Evolutionary conservation across 345 rosid species (phyloP), one percentile per base, ranked within the genome.

Genomic region (Brassica carinata): DNA sequence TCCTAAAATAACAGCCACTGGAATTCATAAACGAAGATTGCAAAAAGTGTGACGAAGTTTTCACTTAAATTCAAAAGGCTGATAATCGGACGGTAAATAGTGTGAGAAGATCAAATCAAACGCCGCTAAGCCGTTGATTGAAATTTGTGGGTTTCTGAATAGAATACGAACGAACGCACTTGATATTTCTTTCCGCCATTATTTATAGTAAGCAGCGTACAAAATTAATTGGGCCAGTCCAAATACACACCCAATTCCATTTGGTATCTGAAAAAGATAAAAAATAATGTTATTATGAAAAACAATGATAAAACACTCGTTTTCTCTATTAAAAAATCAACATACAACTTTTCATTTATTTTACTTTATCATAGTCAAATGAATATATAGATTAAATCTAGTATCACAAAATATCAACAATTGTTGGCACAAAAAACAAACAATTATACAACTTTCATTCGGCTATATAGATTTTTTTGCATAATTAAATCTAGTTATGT

Each of bases 181-280:
- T 1, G 93, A 72, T 58, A 91, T 74, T n/a, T 61, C 92, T 85
- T 48, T 81, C 94, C 14, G 85, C 89, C 7, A 85, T 85, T 3
- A 77, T 87, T 86, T 90, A 82, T 89, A 90, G 81, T 83, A 95
- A 5, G 79, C 40, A 7, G 87, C 97, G 5, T 95, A 93, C 4
- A 95, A 63, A 14, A 82, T 18, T 27, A 95, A 70, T 63, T 95
- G 99, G 71, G 87, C 89, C 71, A 87, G 5, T 14, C 88, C 82
- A 38, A 89, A 83, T 23, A 89, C 8, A 10, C 90, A 58, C 1
- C 98, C 99, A 7, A 90, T 55, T 34, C 97, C 99, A 82, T 95
- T 94, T 7, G 98, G 91, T 69, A 82, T 71, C 97, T 94, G 72
- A 61, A 51, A 64, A 34, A 48, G 14, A 48, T 36, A 40, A 53